Percentiles rank a stretch among this genome's conserved stretches.
Evolutionary conservation across 495 filamentous ascomycete genomes (phyloP).

Genomic region (Darksidea phi): DNA sequence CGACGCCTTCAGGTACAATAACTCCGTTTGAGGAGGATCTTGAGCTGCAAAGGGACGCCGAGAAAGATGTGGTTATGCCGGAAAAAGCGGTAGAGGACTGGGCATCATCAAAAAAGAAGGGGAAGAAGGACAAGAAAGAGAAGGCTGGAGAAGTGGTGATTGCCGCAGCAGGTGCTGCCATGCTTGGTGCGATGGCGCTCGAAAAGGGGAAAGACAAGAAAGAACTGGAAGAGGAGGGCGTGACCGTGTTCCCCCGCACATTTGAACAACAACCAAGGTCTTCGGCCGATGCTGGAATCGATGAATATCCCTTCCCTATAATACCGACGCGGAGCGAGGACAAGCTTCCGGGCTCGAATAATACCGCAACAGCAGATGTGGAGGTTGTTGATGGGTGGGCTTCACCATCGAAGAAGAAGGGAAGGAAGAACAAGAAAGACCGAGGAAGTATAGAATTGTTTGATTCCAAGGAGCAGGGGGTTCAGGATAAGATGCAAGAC

Average conservation of each 20-base stretch:
- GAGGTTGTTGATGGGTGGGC: constrained; percentile 11
- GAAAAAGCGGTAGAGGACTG: constrained; percentile 20
- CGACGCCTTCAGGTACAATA: neutral
- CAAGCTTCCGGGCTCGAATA: neutral
- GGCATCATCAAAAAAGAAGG: constrained; percentile 29
- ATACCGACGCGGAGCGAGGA: neutral
- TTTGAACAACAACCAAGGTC: constrained; percentile 13
- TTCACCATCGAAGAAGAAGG: constrained; percentile 33
- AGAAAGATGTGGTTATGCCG: neutral
- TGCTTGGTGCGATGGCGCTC: neutral
- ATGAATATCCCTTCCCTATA: constrained; percentile 19
- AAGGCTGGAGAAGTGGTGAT: constrained; percentile 6
- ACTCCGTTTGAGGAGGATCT: constrained; percentile 3
- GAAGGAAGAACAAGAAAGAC: constrained; percentile 30
- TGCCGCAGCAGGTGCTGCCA: constrained; percentile 8
- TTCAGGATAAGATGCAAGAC: neutral
- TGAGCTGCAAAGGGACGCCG: constrained; percentile 1
- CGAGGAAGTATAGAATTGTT: constrained; percentile 7
- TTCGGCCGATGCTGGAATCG: neutral
- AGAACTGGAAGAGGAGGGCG: neutral
- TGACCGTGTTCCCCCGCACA: constrained; percentile 1
- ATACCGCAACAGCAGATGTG: neutral
- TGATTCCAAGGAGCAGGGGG: constrained; percentile 1
- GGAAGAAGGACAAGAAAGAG: constrained; percentile 36
- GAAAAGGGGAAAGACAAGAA: neutral